Evolutionary conservation across 257 asterid genomes (phyloP).

Genomic region (Primulina eburnea): DNA sequence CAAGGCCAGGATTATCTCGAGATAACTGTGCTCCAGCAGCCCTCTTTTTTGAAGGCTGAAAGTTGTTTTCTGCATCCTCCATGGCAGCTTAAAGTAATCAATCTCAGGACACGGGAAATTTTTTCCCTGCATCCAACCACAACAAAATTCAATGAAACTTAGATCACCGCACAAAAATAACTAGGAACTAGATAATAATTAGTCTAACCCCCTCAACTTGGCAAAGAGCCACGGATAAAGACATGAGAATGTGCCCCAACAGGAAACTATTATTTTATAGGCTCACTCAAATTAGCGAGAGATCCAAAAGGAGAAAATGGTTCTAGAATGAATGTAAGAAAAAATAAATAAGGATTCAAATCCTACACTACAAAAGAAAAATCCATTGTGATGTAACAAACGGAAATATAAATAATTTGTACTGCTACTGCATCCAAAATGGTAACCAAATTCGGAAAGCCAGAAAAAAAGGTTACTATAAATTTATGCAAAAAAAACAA

Average conservation of each 20-base stretch:
- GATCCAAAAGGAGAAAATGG: neutral
- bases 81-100: slow-evolving; percentile 32
- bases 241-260: neutral
- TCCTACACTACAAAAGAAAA: neutral
- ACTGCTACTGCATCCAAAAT: neutral
- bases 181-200: too few relatives aligned
- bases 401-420: neutral
- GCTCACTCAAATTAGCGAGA: neutral
- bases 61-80: slow-evolving; percentile 71
- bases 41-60: slow-evolving; percentile 83
- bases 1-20: slow-evolving; percentile 88
- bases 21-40: slow-evolving; percentile 76
- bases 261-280: too few relatives aligned
- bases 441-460: neutral
- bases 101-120: slow-evolving; percentile 15
- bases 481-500: too few relatives aligned
- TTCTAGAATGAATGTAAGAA: neutral
- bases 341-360: neutral
- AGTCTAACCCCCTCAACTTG: too few relatives aligned
- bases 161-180: neutral
- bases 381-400: neutral
- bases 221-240: neutral
- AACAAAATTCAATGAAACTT: slow-evolving; percentile 18
- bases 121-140: slow-evolving; percentile 29
- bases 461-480: too few relatives aligned